Base-by-base conservation (phyloP, 208 protist genomes). In the Angomonas ambiguus region DNA sequence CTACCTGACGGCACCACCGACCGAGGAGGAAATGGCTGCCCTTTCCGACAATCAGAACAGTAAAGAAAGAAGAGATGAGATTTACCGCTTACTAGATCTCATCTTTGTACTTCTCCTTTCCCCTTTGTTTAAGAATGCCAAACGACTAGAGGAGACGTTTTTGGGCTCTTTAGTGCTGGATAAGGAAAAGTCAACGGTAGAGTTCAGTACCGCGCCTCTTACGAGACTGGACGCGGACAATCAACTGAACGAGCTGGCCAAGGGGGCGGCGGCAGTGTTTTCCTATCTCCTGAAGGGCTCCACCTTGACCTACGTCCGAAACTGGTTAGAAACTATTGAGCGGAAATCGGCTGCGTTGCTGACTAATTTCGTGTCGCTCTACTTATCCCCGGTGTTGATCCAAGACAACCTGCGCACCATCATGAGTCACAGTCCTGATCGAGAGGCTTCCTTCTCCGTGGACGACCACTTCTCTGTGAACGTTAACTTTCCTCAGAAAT, bases 301-400 rank as follows among this genome's bases (percentile, higher is more conserved):
- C 1, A 90, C 82, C 10, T 69, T 96, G 45, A 53, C 73, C 1
- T 33, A 79, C 22, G 82, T 92, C 34, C 82, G 82, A 67, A 79
- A 72, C 42, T 96, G 91, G 88, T 56, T 94, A 27, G 91, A 93
- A 24, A 94, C 87, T 10, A 63, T 93, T 16, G 87, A 94, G 71
- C 76, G 79, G 10, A 88, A 88, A 67, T 65, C 83, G 16, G 83
- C 83, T 49, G 83, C 74, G 4, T 67, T 87, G 28, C 67, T 97
- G 28, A 76, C 71, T 72, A 60, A 62, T 31, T 91, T 91, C 73
- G 86, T 97, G 2, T 67, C 71, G 48, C 65, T 78, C 41, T 75
- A 92, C 69, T 67, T 97, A 31, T 88, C 89, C 5, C 74, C 77
- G 0, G 58, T 77, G 2, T 79, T 97, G 13, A 88, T 93, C 53